Conservation (phyloP, 1,284 basidiomycete genomes). For the Ustilago hordei region DNA sequence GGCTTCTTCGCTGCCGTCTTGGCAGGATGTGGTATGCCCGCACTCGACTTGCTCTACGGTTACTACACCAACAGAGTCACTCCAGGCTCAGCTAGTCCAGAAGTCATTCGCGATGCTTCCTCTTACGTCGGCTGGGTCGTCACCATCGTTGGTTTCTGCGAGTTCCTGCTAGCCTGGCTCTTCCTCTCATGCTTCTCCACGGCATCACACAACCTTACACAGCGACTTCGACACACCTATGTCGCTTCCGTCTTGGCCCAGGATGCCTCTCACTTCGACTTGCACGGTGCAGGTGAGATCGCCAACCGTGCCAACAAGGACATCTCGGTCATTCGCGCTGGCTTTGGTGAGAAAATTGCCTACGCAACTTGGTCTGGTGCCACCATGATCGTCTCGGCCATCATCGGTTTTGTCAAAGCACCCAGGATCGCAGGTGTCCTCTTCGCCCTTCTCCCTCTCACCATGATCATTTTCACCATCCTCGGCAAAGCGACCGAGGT, state of each 20-base stretch:
- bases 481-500: conserved; percentile 67
- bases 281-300: conserved; percentile 71
- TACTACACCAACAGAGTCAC: conserved; percentile 63
- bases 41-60: conserved; percentile 66
- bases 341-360: conserved; percentile 71
- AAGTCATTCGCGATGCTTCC: conserved; percentile 47
- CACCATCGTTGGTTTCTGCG: conserved; percentile 67
- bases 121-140: conserved; percentile 68
- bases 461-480: conserved; percentile 62
- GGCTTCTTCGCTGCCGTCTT: conserved; percentile 55
- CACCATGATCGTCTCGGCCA: conserved; percentile 66
- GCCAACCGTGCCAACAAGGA: conserved; percentile 70
- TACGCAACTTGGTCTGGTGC: conserved; percentile 68
- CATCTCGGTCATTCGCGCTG: conserved; percentile 69
- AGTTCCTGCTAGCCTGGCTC: conserved; percentile 61
- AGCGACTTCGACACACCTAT: conserved; percentile 69
- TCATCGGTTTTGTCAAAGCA: conserved; percentile 70
- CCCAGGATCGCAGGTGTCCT: conserved; percentile 71
- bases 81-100: conserved; percentile 17
- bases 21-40: conserved; percentile 54
- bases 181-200: conserved; percentile 67
- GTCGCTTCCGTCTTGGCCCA: conserved; percentile 70
- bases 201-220: conserved; percentile 68
- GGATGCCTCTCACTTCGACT: conserved; percentile 71
- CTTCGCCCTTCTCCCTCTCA: conserved; percentile 70